Evolutionary conservation across 106 monocot genomes (phyloP), one percentile per base, ranked within the genome.

Genomic region (Xerophyta viscosa): DNA sequence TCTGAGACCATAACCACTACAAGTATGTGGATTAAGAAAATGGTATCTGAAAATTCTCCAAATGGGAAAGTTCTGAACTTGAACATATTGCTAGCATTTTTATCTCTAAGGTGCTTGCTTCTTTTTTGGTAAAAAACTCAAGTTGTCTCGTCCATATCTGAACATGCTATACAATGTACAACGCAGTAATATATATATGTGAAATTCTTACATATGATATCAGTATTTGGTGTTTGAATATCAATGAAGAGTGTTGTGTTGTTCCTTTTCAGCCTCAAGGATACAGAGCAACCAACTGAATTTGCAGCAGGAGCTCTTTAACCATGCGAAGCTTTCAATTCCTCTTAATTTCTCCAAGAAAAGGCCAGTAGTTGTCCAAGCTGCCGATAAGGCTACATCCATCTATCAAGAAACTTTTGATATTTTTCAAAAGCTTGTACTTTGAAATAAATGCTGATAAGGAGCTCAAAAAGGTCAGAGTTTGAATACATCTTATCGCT

Each of bases 261-360:
- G n/a, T 4, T 18, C 15, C 8, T 64, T 58, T 77, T 37, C 77
- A 80, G 84, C 52, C 24, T 3, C 52, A 49, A 81, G 68, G 37
- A 46, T 72, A 25, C 48, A 43, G 10, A 31, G 39, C 42, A 75
- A 59, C 56, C 48, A 9, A 45, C 50, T 59, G 2, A 46, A 12
- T 42, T 45, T 70, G 61, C 71, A 57, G 37, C 36, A 20, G 39
- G 41, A 42, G 2, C 42, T 55, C 10, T 52, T 41, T 20, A 63
- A 46, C 55, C n/a, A n/a, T n/a, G n/a, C n/a, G n/a, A n/a, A n/a
- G n/a, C n/a, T n/a, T n/a, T 62, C 56, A 3, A n/a, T 21, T 27
- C 33, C 46, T 44, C 15, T n/a, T 49, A 31, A 21, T 13, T 56
- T 33, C 36, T 50, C 22, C 7, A 29, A 58, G 20, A 82, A 48